Conservation (phyloP, 306 rosid species). For the Abrus pulchellus region DNA sequence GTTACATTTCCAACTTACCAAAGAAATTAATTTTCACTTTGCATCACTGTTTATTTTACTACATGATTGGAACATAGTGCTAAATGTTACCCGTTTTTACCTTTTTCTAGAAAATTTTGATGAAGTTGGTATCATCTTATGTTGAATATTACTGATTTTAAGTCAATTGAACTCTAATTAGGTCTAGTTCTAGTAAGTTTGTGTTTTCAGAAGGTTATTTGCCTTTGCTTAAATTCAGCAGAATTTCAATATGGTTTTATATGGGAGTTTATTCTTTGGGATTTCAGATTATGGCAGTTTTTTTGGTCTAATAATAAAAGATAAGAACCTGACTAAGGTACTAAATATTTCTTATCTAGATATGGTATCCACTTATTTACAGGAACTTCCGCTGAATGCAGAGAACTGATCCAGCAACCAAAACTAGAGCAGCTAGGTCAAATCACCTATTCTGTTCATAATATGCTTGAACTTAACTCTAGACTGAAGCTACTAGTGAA, state of each 20-base stretch:
- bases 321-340: background rate
- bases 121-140: background rate
- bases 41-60: background rate
- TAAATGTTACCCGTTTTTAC: no score
- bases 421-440: slow-evolving; percentile 43
- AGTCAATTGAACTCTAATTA: background rate
- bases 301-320: background rate
- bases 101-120: background rate
- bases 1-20: background rate
- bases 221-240: background rate
- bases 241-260: slow-evolving; percentile 10
- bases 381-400: slow-evolving; percentile 48
- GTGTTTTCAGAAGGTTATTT: slow-evolving; percentile 3
- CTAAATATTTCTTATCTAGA: slow-evolving; percentile 15
- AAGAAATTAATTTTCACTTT: no score
- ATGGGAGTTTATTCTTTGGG: slow-evolving; percentile 3
- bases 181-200: background rate
- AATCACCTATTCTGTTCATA: slow-evolving; percentile 40
- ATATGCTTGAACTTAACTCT: slow-evolving; percentile 62
- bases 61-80: background rate
- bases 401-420: slow-evolving; percentile 30
- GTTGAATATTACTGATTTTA: background rate
- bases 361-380: slow-evolving; percentile 40
- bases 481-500: slow-evolving; percentile 64
- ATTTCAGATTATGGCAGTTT: background rate